Percentiles rank a stretch among this genome's conserved stretches.
Evolutionary conservation across 208 protist genomes (phyloP).

Genomic region (Crithidia sp.): DNA sequence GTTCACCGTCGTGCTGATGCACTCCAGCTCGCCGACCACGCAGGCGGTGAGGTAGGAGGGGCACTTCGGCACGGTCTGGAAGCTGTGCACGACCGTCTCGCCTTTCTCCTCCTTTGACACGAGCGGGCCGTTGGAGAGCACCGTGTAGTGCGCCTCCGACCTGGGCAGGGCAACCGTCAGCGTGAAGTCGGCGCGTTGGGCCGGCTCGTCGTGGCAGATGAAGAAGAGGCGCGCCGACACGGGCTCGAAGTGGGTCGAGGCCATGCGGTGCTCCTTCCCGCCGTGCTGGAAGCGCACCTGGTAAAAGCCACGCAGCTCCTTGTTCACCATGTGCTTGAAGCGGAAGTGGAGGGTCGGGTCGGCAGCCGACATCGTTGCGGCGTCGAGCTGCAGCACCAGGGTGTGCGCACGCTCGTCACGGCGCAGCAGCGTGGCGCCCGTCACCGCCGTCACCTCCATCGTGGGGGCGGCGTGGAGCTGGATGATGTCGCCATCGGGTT

Average conservation of each 20-base stretch:
- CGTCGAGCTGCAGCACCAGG: constrained; percentile 66
- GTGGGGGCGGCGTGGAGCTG: constrained; percentile 69
- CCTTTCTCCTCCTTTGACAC: constrained; percentile 41
- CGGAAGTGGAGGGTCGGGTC: constrained; percentile 67
- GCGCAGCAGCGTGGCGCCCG: constrained; percentile 54
- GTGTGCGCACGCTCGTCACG: constrained; percentile 59
- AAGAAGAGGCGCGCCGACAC: constrained; percentile 95
- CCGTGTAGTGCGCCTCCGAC: constrained; percentile 66
- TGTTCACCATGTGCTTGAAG: constrained; percentile 87
- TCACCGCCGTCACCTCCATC: constrained; percentile 55
- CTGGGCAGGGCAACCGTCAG: constrained; percentile 85
- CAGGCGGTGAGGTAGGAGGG: constrained; percentile 97
- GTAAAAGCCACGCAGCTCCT: constrained; percentile 94
- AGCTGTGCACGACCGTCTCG: constrained; percentile 59
- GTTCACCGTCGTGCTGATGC: constrained; percentile 59
- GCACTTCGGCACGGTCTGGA: constrained; percentile 90
- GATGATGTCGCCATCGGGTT: constrained; percentile 41
- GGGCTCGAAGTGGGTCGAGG: constrained; percentile 97
- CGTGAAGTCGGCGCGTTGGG: constrained; percentile 95
- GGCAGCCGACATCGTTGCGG: constrained; percentile 37
- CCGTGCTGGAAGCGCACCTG: constrained; percentile 71
- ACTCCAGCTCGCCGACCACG: constrained; percentile 94
- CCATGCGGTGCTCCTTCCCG: constrained; percentile 87
- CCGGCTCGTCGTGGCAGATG: constrained; percentile 97
- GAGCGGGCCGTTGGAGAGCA: constrained; percentile 81